phyloP scores from a whole-genome alignment of 371 early-diverging fungal genomes.

The Dinochytrium kinnereticum region DNA sequence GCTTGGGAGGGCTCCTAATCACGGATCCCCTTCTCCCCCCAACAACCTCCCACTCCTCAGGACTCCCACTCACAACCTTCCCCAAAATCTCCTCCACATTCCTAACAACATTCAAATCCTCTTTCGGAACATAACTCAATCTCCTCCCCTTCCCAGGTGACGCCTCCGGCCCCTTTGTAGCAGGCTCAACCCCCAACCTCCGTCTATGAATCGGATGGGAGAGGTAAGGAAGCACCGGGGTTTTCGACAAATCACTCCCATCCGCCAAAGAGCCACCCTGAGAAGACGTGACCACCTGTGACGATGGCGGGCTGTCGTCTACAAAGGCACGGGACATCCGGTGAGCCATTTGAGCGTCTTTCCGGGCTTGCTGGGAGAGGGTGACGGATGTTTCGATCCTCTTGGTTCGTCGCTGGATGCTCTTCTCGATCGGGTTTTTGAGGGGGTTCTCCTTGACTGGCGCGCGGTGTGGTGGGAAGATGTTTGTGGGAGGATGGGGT shows the following conservation, averaged over 20 bases:
- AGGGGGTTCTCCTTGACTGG: not conserved
- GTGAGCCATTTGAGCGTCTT: not conserved
- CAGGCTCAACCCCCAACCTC: no score
- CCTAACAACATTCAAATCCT: slow-evolving; percentile 15
- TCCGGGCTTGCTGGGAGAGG: not conserved
- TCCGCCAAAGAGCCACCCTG: no score
- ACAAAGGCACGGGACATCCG: no score
- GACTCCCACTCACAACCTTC: slow-evolving; percentile 11
- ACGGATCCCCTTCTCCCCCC: slow-evolving; percentile 9
- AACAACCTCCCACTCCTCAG: slow-evolving; percentile 30
- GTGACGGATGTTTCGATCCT: not conserved
- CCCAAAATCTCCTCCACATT: slow-evolving; percentile 24
- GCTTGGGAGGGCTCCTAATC: slow-evolving; percentile 1
- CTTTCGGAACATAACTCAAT: slow-evolving; percentile 13
- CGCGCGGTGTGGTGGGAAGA: not conserved
- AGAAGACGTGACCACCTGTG: no score
- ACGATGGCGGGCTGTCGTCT: no score
- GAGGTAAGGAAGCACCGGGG: no score
- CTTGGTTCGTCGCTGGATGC: not conserved
- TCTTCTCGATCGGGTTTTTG: no score
- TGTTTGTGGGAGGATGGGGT: not conserved
- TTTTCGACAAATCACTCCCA: no score
- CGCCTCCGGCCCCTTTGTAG: no score
- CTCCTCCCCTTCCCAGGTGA: not conserved
- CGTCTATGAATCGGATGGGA: no score